These are phyloP conservation scores for Coelastrella sp. DNA, from an alignment of 139 green algal genomes.

Conservation along the genomic window DNA sequence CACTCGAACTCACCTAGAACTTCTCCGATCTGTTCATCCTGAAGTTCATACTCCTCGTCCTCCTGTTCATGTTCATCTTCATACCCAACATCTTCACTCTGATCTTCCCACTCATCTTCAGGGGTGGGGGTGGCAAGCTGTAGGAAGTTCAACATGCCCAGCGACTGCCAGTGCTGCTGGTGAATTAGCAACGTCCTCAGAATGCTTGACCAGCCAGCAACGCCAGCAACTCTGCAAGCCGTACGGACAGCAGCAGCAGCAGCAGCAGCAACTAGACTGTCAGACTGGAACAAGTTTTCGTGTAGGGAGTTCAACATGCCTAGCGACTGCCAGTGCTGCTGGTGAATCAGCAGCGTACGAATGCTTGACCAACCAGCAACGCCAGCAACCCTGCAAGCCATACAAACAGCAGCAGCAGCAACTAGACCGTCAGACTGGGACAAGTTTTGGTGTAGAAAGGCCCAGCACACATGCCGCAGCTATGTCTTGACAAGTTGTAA, in stretches of 20 bases:
- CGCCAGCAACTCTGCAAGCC: slow-evolving; percentile 5
- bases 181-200: slow-evolving; percentile 36
- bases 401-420: no score
- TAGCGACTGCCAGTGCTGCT: slow-evolving; percentile 43
- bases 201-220: slow-evolving; percentile 34
- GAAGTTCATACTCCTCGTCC: slow-evolving; percentile 37
- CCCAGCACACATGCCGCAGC: slow-evolving; percentile 62
- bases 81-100: slow-evolving; percentile 5
- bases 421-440: no score
- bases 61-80: slow-evolving; percentile 3
- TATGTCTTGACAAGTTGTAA: slow-evolving; percentile 71
- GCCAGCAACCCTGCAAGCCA: background rate
- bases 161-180: slow-evolving; percentile 44
- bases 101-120: background rate
- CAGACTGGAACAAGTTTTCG: no score
- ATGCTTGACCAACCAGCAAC: slow-evolving; percentile 30
- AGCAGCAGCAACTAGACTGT: no score
- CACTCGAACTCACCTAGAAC: background rate
- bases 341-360: slow-evolving; percentile 33
- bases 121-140: background rate
- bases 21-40: slow-evolving; percentile 7
- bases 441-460: no score
- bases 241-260: no score
- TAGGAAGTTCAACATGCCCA: slow-evolving; percentile 32
- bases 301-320: background rate